Evolutionary conservation across 208 protist species (phyloP), one percentile per base, ranked within the genome.

Genomic region (Trypanosoma congolense): DNA sequence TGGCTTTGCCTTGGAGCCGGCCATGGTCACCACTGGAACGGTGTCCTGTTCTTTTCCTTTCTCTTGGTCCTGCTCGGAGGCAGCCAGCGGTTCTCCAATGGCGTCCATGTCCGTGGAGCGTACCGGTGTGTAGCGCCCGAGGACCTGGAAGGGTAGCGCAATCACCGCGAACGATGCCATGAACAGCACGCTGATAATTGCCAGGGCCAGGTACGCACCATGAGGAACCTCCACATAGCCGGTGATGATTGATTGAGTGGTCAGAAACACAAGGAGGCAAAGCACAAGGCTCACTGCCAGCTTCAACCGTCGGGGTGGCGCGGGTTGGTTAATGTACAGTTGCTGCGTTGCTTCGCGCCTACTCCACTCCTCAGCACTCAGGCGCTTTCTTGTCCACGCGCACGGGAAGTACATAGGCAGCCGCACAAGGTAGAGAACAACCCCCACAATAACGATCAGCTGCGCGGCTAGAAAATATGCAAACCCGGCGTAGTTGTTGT

Each of bases 81-180:
- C 44, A 5, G 60, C 71, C 4, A 73, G 45, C 5, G 73, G 49
- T 31, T 77, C 63, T 33, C 78, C 83, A 36, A 85, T 69, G 6
- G 41, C 42, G 4, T 60, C 56, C 55, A 77, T 82, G 28, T 33
- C 63, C 68, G 62, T 80, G 47, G 9, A 21, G n/a, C 51, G 45
- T 31, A 80, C 67, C 24, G 65, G 63, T 2, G 67, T 68, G 70
- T 83, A 87, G 41, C 53, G 51, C 19, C 79, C 83, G 2, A 91
- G 66, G 24, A 75, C 65, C 67, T 85, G 73, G 22, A 91, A 70
- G n/a, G 83, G 84, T 61, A 86, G 46, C 48, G 75, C 70, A 29
- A 88, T 75, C 26, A 79, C 10, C 16, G 64, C 25, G 30, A 88
- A 92, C 46, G 59, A 55, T 25, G 55, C 61, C 43, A 88, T 65